Conservation (phyloP, 2,329 filamentous ascomycete genomes). For the Trematosphaeria pertusa region DNA sequence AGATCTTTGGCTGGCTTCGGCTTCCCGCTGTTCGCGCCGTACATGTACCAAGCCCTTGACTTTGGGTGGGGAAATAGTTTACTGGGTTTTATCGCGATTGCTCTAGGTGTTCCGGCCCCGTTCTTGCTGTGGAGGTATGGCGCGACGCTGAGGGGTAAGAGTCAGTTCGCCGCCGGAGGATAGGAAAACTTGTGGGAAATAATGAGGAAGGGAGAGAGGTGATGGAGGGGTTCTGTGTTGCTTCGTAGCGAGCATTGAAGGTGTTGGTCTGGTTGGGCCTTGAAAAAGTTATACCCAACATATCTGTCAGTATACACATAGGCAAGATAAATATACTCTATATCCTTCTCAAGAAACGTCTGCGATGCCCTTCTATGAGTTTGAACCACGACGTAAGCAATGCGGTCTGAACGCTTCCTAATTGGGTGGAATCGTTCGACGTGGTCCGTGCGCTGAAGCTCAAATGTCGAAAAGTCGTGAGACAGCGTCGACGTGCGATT, state of each 20-base stretch:
- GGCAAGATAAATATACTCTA: too few species aligned
- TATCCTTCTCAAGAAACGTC: too few species aligned
- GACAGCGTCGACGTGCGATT: too few species aligned
- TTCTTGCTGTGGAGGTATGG: slow-evolving; percentile 61
- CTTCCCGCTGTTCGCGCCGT: slow-evolving; percentile 53
- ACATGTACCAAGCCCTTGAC: slow-evolving; percentile 48
- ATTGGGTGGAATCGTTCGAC: background rate
- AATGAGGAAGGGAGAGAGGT: background rate
- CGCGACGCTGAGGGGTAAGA: slow-evolving; percentile 53
- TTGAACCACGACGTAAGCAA: too few species aligned
- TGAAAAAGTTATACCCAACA: background rate
- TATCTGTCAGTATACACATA: background rate
- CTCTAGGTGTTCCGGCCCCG: slow-evolving; percentile 55
- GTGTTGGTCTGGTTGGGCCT: background rate
- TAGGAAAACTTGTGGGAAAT: too few species aligned
- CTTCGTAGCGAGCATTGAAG: background rate
- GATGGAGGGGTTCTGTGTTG: background rate
- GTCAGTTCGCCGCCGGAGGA: slow-evolving; percentile 56
- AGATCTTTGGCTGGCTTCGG: slow-evolving; percentile 53
- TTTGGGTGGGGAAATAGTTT: slow-evolving; percentile 53
- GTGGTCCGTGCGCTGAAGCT: background rate
- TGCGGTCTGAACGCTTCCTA: too few species aligned
- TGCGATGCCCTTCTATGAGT: too few species aligned
- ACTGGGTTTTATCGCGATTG: slow-evolving; percentile 46
- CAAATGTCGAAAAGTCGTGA: background rate